Base-by-base conservation (phyloP, 2,329 filamentous ascomycete species). In the Boeremia lycopersici region DNA sequence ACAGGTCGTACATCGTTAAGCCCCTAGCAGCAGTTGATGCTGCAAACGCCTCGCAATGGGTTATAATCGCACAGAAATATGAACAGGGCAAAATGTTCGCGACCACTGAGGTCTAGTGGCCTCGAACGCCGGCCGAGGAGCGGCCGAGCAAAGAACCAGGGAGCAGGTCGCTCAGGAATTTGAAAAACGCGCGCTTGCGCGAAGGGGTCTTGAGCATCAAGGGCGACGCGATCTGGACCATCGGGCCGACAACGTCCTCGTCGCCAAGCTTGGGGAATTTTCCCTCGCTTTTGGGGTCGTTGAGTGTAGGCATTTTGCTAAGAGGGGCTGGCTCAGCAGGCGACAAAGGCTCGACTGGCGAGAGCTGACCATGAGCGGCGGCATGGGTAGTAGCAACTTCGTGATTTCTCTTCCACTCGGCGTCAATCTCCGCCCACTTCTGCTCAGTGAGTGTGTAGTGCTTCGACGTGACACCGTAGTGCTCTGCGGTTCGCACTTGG, bases 251-350 rank as follows among this genome's bases (percentile, higher is more conserved):
- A 71, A 97, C 96, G 74, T 96, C 93, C 65, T 93, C 89, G 67
- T 96, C 92, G 47, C 92, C 92, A 29, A 93, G 84, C 64, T 88
- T 86, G 23, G 92, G 92, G 68, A 96, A 97, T 74, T 97, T 96
- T 69, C 89, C 89, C 59, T 89, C 83, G 69, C 80, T 77, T 74
- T 82, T 74, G 51, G 88, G 81, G 70, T 90, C 86, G 59, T 88
- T 80, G 63, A 93, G 84, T 25, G 84, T 82, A 0, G 89, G 89
- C 60, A 92, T 85, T 52, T 84, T 85, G 55, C 84, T 84, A 36
- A 88, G 81, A 28, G 87, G 78, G 53, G 82, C 78, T 30, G 68
- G 81, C 70, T 76, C 82, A 66, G 71, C 77, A 65, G 61, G 80
- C 67, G 72, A 75, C n/a, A 62, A 50, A 65, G 73, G 72, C 46